Percentiles rank a stretch among this genome's conserved stretches.
These are phyloP conservation scores for Salix exigua DNA, from an alignment of 345 rosid genomes.

Conservation along the genomic window DNA sequence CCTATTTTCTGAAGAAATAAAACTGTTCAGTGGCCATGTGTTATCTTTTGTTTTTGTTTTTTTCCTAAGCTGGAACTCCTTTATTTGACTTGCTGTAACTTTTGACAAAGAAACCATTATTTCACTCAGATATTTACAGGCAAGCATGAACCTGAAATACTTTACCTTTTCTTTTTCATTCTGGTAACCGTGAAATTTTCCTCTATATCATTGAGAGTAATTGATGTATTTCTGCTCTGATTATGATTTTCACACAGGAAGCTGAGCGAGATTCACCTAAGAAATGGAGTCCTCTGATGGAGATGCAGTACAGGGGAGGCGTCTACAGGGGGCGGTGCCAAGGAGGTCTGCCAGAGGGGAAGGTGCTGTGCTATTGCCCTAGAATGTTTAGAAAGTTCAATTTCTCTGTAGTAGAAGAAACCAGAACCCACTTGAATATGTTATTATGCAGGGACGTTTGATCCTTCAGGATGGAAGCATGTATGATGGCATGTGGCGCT, in stretches of 20 bases:
- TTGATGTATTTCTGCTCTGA: slow-evolving; percentile 1
- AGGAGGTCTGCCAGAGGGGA: slow-evolving; percentile 99
- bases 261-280: slow-evolving; percentile 78
- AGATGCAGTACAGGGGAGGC: slow-evolving; percentile 95
- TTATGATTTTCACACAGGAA: slow-evolving; percentile 47
- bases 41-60: too few relatives aligned
- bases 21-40: too few relatives aligned
- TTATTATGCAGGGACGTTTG: slow-evolving; percentile 61
- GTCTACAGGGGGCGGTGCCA: slow-evolving; percentile 76
- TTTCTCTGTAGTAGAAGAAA: slow-evolving; percentile 8
- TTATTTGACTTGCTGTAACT: too few relatives aligned
- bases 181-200: background rate
- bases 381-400: background rate
- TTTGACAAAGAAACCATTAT: background rate
- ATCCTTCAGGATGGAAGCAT: slow-evolving; percentile 77
- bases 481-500: slow-evolving; percentile 92
- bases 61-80: too few relatives aligned
- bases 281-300: slow-evolving; percentile 74
- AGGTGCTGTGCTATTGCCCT: slow-evolving; percentile 42
- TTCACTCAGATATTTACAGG: background rate
- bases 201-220: background rate
- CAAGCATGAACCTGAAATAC: background rate
- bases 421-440: slow-evolving; percentile 1
- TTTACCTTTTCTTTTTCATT: background rate
- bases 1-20: too few relatives aligned